Evolutionary conservation across 2,329 filamentous ascomycete species (phyloP).

Genomic region (Lachnellula hyalina): DNA sequence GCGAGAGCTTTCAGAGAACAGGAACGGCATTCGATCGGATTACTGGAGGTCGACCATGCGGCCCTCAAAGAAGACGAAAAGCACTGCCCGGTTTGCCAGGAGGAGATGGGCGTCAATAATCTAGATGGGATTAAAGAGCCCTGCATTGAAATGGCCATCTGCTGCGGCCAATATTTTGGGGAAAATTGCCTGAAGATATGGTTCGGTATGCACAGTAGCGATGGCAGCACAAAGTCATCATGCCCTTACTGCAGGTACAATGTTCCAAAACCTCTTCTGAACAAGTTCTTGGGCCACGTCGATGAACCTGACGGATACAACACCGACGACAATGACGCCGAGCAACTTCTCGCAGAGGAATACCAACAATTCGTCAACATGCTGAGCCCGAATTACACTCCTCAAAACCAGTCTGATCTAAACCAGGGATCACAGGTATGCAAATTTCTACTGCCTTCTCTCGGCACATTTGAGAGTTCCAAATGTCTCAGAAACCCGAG

Average conservation of each 20-base stretch:
- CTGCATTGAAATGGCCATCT: constrained; percentile 17
- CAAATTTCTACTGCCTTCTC: background rate
- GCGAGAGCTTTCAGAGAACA: constrained; percentile 5
- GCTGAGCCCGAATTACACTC: background rate
- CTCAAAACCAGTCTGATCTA: background rate
- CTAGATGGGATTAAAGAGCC: constrained; percentile 8
- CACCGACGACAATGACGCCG: background rate
- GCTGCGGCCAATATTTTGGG: constrained; percentile 22
- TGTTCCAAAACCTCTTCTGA: constrained; percentile 10
- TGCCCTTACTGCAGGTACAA: constrained; percentile 19
- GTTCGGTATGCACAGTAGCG: constrained; percentile 1
- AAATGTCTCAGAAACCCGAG: background rate
- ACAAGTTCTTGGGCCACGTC: constrained; percentile 8
- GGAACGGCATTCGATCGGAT: constrained; percentile 5
- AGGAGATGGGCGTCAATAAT: constrained; percentile 9
- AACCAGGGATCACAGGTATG: background rate
- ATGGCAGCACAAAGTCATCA: background rate
- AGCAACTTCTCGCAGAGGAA: background rate
- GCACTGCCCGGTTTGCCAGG: constrained; percentile 20
- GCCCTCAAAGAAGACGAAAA: constrained; percentile 7
- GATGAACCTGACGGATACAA: constrained; percentile 1
- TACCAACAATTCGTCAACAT: background rate
- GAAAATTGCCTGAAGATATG: constrained; percentile 16
- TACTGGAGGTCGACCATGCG: constrained; percentile 2
- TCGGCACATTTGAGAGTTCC: background rate